Evolutionary conservation across 139 green algal species (phyloP).

Genomic region (Chlamydomonas sphaeroides): DNA sequence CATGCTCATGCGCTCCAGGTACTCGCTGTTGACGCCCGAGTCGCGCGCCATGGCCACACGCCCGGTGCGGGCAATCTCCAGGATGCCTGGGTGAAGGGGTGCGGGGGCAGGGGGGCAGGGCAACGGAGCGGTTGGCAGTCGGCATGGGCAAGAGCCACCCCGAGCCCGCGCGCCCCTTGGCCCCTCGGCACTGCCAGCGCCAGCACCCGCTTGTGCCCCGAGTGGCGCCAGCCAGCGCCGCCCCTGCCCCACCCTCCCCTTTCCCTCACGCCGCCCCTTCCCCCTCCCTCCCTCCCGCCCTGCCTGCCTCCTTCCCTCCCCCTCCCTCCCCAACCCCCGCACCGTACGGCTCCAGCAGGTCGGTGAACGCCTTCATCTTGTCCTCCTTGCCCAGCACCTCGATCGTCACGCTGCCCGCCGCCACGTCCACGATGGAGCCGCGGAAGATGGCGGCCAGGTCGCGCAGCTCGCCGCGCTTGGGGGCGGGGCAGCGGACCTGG

Average conservation of each 20-base stretch:
- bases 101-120: no score
- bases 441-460: conserved; percentile 94
- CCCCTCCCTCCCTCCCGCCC: neutral
- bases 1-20: conserved; percentile 64
- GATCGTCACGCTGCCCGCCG: conserved; percentile 82
- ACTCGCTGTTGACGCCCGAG: conserved; percentile 87
- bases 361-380: conserved; percentile 91
- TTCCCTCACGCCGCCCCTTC: neutral
- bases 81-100: conserved; percentile 67
- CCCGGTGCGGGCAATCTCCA: conserved; percentile 94
- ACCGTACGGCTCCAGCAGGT: conserved; percentile 87
- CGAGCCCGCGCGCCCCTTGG: no score
- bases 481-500: conserved; percentile 71
- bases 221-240: neutral
- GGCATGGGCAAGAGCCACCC: no score
- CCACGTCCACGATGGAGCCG: conserved; percentile 84
- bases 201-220: no score
- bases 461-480: conserved; percentile 83
- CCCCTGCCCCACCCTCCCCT: neutral
- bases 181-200: no score
- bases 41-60: conserved; percentile 85
- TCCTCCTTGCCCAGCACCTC: conserved; percentile 88
- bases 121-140: no score
- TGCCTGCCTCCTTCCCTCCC: no score
- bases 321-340: neutral